Evolutionary conservation across 1,284 basidiomycete genomes (phyloP).

Genomic region (Puccinia horiana): DNA sequence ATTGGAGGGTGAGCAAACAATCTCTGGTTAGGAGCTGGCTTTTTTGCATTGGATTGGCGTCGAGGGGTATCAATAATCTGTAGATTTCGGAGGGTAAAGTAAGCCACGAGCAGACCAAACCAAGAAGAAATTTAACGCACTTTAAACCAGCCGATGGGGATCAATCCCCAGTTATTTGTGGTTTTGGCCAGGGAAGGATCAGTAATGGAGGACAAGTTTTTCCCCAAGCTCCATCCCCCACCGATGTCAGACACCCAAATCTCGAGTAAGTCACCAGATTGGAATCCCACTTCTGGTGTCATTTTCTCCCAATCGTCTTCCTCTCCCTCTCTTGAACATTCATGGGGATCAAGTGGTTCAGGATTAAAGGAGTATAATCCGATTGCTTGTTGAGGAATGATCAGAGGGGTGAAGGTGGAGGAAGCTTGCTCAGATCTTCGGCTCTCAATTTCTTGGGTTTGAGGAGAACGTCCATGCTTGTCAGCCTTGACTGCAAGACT

Average conservation of each 20-base stretch:
- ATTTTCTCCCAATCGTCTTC: background rate
- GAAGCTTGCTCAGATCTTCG: background rate
- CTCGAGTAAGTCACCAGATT: background rate
- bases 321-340: background rate
- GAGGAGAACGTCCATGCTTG: background rate
- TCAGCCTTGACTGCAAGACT: background rate
- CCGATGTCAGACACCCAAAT: slow-evolving; percentile 12
- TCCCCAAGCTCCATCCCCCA: slow-evolving; percentile 22
- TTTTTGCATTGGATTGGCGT: background rate
- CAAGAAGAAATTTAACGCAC: background rate
- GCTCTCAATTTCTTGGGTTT: background rate
- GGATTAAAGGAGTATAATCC: slow-evolving; percentile 23
- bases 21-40: background rate
- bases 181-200: background rate
- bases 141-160: slow-evolving; percentile 36
- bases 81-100: background rate
- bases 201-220: background rate
- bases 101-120: too few relatives aligned
- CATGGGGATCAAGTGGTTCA: background rate
- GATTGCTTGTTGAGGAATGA: slow-evolving; percentile 14
- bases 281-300: slow-evolving; percentile 16
- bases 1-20: background rate
- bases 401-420: slow-evolving; percentile 7
- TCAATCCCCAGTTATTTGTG: background rate
- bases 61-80: slow-evolving; percentile 2